These are phyloP conservation scores for Nannochloris sp. DNA, from an alignment of 139 green algal species.

Conservation along the genomic window DNA sequence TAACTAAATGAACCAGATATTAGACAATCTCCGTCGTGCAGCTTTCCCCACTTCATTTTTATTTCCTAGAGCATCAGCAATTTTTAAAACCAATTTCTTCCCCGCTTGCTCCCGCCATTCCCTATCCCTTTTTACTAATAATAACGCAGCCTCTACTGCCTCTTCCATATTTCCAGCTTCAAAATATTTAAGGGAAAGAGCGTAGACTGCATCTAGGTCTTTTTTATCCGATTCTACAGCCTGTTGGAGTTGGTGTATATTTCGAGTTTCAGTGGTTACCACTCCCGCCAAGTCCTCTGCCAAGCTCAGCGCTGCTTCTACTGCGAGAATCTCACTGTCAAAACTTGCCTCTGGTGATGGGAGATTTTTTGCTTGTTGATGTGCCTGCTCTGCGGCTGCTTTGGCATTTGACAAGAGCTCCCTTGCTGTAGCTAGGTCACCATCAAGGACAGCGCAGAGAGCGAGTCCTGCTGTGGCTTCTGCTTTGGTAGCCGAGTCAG, in stretches of 20 bases:
- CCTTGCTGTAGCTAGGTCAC: not conserved
- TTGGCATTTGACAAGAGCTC: conserved; percentile 1
- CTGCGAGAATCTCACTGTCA: not conserved
- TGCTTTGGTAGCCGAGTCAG: not conserved
- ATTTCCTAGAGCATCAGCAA: conserved; percentile 3
- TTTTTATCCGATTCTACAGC: not conserved
- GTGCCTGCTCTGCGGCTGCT: not conserved
- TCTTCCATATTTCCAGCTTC: not conserved
- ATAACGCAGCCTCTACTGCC: conserved; percentile 4
- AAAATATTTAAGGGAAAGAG: conserved; percentile 4
- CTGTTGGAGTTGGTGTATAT: not conserved
- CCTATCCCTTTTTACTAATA: conserved; percentile 6
- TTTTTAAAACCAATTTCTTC: not conserved
- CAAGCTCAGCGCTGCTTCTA: not conserved
- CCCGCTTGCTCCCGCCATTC: conserved; percentile 12
- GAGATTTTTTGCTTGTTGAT: not conserved
- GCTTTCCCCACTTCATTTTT: not conserved
- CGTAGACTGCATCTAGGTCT: not conserved
- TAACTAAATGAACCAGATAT: conserved; percentile 5
- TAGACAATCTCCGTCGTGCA: not conserved
- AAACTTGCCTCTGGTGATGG: not conserved
- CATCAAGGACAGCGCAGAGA: conserved; percentile 3
- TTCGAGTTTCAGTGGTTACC: not conserved
- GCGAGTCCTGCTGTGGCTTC: not conserved
- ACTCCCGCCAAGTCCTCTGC: not conserved